A percentile compares a stretch with the other conserved stretches of the same genome.
Conservation (phyloP, 1,139 yeast species). For the Geotrichum reessii region DNA sequence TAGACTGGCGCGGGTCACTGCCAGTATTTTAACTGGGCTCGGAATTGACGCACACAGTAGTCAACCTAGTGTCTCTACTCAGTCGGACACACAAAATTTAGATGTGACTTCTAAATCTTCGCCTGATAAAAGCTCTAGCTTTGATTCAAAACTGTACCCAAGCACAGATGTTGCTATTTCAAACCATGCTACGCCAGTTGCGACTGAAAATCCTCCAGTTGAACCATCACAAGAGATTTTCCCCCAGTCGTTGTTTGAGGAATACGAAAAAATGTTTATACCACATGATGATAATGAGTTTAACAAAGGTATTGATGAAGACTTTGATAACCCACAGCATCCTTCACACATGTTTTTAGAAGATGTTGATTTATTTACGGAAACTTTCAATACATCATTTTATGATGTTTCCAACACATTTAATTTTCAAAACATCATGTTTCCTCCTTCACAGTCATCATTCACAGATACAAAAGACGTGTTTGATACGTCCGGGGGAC, state of each 20-base stretch:
- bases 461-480: background rate
- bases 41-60: conserved; percentile 8
- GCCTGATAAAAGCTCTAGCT: background rate
- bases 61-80: background rate
- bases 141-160: background rate
- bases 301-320: background rate
- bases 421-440: conserved; percentile 10
- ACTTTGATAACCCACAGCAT: conserved; percentile 4
- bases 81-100: background rate
- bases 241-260: conserved; percentile 13
- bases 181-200: background rate
- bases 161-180: background rate
- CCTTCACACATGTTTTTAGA: conserved; percentile 11
- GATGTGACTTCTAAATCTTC: background rate
- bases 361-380: conserved; percentile 14
- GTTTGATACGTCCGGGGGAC: background rate
- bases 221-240: conserved; percentile 3
- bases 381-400: conserved; percentile 13
- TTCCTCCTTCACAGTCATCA: conserved; percentile 1
- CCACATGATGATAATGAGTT: conserved; percentile 6
- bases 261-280: conserved; percentile 12
- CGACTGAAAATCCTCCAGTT: background rate
- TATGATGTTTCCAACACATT: conserved; percentile 12
- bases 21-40: conserved; percentile 16
- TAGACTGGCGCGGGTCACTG: conserved; percentile 18